Percentiles rank a stretch among this genome's conserved stretches.
Conservation (phyloP, 441 rosid genomes). For the Lepidium campestre region DNA sequence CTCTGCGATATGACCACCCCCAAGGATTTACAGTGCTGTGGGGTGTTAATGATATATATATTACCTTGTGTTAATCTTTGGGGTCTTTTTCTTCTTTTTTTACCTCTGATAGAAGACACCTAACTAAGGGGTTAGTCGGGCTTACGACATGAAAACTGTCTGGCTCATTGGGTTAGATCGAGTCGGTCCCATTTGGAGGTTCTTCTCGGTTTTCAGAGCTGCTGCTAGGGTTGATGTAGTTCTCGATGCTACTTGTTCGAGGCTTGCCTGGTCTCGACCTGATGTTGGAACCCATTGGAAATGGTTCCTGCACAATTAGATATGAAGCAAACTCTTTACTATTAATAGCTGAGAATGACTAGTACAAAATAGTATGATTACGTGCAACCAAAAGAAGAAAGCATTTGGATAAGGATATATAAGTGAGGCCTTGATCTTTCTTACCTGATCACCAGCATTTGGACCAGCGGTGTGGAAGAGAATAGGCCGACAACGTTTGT, state of each 20-base stretch:
- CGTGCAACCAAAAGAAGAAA: not conserved
- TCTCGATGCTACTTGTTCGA: constrained; percentile 42
- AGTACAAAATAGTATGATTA: not conserved
- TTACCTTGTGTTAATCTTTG: constrained; percentile 17
- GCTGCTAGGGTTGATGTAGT: constrained; percentile 36
- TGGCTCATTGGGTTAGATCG: constrained; percentile 20
- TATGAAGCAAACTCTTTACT: not conserved
- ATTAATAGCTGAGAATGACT: not conserved
- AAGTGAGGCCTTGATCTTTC: not conserved
- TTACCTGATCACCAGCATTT: constrained; percentile 80
- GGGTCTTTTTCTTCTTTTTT: not conserved
- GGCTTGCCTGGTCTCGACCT: constrained; percentile 59
- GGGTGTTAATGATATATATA: constrained; percentile 3
- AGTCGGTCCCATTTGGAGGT: constrained; percentile 38
- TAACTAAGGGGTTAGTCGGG: constrained; percentile 47
- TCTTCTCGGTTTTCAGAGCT: constrained; percentile 37
- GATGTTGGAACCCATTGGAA: constrained; percentile 59
- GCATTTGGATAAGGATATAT: not conserved
- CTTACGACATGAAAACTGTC: constrained; percentile 19
- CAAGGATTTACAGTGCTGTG: constrained; percentile 22
- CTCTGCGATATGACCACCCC: constrained; percentile 14
- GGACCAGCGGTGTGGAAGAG: constrained; percentile 76
- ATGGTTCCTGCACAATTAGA: constrained; percentile 48
- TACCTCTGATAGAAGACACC: constrained; percentile 11
- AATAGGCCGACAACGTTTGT: constrained; percentile 70